phyloP scores from a whole-genome alignment of 139 green algal species.

The Micractinium sp. region DNA sequence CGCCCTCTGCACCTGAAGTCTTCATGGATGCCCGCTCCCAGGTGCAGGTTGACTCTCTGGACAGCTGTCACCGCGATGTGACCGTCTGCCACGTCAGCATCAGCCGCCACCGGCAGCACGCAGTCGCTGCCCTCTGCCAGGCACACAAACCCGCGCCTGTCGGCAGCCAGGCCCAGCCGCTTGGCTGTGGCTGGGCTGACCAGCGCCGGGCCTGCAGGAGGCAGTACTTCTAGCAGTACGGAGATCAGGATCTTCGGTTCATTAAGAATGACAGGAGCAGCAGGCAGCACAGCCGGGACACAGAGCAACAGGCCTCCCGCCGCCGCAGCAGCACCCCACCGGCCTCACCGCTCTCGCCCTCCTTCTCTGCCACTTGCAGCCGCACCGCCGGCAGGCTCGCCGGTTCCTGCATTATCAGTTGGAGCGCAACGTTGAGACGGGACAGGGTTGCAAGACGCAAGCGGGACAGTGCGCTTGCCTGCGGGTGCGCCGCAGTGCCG shows the following conservation, averaged over 20 bases:
- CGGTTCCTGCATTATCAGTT: not conserved
- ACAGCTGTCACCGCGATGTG: slow-evolving; percentile 5
- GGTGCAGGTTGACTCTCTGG: slow-evolving; percentile 29
- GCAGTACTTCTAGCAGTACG: not conserved
- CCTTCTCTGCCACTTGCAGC: not conserved
- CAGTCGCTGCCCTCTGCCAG: slow-evolving; percentile 36
- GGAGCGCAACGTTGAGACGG: not conserved
- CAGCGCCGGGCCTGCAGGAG: slow-evolving; percentile 28
- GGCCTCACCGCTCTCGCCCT: not conserved
- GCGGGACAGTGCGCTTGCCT: not conserved
- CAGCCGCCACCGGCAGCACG: not conserved
- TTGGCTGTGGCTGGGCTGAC: slow-evolving; percentile 8
- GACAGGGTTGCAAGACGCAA: not conserved
- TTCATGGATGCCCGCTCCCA: not conserved
- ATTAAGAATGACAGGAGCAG: not conserved
- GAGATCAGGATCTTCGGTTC: not conserved
- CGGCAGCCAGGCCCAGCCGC: not conserved
- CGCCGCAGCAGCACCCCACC: not conserved
- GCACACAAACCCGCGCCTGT: not conserved
- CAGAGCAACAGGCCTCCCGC: not conserved
- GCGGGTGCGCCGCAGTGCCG: not conserved
- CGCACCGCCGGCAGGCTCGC: not conserved
- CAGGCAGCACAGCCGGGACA: not conserved
- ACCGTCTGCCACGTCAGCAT: not conserved
- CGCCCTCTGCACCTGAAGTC: not conserved